Evolutionary conservation across 257 asterid species (phyloP).

Genomic region (Capsicum rhomboideum): DNA sequence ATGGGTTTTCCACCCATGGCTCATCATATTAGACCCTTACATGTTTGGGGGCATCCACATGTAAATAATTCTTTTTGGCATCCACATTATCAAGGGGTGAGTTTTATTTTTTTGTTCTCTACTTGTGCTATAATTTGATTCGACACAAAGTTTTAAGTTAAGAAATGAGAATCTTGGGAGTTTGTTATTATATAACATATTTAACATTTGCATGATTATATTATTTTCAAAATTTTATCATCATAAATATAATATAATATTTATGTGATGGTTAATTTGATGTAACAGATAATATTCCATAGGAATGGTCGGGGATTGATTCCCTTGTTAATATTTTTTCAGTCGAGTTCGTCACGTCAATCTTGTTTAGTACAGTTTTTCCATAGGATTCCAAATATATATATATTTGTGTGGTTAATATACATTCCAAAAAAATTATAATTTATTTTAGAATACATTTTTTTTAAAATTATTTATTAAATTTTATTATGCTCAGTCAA

Average conservation of each 20-base stretch:
- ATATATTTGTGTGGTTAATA: not conserved
- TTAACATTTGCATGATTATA: not conserved
- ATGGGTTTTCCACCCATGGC: slow-evolving; percentile 42
- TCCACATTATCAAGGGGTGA: slow-evolving; percentile 52
- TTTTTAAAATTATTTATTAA: not conserved
- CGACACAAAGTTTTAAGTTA: not conserved
- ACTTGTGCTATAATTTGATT: not conserved
- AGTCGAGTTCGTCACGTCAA: too few species aligned
- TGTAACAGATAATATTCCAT: too few species aligned
- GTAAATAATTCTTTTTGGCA: slow-evolving; percentile 54
- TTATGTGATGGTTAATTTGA: too few species aligned
- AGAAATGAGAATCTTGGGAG: not conserved
- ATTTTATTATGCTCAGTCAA: not conserved
- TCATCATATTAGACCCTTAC: slow-evolving; percentile 65
- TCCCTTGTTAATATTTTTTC: too few species aligned
- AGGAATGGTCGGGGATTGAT: too few species aligned
- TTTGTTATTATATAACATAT: not conserved
- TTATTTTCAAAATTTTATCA: not conserved
- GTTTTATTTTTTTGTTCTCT: not conserved
- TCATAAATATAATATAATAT: not conserved
- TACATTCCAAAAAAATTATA: not conserved
- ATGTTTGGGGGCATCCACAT: slow-evolving; percentile 93
- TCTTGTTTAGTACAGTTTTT: too few species aligned
- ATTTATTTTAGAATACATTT: not conserved
- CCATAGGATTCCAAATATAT: too few species aligned